phyloP scores from a whole-genome alignment of 2,329 filamentous ascomycete genomes.

The Aureobasidium sp. region DNA sequence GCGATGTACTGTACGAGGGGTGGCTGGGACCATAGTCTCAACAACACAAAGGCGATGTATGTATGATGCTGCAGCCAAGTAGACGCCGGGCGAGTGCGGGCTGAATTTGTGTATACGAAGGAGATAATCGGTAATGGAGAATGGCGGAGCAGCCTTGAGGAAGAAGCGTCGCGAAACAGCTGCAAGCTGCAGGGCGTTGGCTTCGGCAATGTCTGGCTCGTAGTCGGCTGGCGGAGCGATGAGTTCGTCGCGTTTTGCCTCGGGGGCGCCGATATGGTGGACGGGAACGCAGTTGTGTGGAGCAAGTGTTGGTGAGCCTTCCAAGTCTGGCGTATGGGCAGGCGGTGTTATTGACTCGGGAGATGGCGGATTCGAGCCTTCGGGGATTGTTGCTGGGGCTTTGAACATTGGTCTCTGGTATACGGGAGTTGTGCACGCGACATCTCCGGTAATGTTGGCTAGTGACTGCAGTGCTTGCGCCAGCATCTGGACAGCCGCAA shows the following conservation, averaged over 20 bases:
- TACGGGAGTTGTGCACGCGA: constrained; percentile 71
- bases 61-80: constrained; percentile 81
- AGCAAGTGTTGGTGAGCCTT: constrained; percentile 35
- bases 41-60: constrained; percentile 74
- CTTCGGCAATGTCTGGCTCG: constrained; percentile 40
- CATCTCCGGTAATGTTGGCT: constrained; percentile 65
- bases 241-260: constrained; percentile 44
- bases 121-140: constrained; percentile 77
- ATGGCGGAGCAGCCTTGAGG: constrained; percentile 77
- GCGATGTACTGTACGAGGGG: constrained; percentile 76
- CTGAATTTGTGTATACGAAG: constrained; percentile 82
- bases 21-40: constrained; percentile 70
- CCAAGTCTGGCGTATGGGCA: constrained; percentile 26
- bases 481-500: constrained; percentile 73
- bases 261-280: constrained; percentile 41
- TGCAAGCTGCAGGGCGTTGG: constrained; percentile 69
- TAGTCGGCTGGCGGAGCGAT: constrained; percentile 28
- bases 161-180: constrained; percentile 91
- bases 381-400: constrained; percentile 32
- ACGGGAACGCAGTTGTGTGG: constrained; percentile 29
- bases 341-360: not conserved
- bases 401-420: constrained; percentile 54
- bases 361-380: constrained; percentile 42
- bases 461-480: constrained; percentile 53
- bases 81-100: constrained; percentile 88